phyloP scores from a whole-genome alignment of 148 eudicot genomes.

The Hydrangea macrophylla region DNA sequence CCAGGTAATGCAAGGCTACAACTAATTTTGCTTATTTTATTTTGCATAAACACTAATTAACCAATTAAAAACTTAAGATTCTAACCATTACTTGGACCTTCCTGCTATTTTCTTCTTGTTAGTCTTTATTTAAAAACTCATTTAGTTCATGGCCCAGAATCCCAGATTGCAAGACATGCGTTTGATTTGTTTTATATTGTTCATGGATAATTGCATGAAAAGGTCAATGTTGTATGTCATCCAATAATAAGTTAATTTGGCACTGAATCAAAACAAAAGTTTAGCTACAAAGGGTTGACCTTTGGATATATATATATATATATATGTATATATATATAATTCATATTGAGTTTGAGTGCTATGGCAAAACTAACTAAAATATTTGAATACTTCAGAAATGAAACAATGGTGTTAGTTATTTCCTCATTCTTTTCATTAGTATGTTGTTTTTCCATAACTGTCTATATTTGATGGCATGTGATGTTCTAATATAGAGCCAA shows the following conservation, averaged over 20 bases:
- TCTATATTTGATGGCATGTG: too few relatives aligned
- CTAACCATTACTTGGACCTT: not conserved
- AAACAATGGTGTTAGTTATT: not conserved
- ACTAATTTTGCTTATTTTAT: not conserved
- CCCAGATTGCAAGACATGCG: not conserved
- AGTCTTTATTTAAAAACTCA: not conserved
- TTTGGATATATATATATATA: not conserved
- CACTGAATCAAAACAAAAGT: not conserved
- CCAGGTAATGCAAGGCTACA: not conserved
- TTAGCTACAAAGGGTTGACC: constrained; percentile 8
- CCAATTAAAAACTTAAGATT: constrained; percentile 11
- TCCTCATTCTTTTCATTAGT: not conserved
- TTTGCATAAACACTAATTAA: not conserved
- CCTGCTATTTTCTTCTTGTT: not conserved
- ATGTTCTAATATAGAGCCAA: too few relatives aligned
- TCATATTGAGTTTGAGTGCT: not conserved
- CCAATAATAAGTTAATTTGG: not conserved
- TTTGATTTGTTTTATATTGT: not conserved
- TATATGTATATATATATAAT: not conserved
- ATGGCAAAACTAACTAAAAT: not conserved
- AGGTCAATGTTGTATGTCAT: not conserved
- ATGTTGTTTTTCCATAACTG: not conserved
- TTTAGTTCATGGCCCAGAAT: not conserved
- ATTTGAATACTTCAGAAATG: not conserved
- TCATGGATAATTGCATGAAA: not conserved